phyloP scores from a whole-genome alignment of 768 basidiomycete genomes.

The Piloderma croceum region DNA sequence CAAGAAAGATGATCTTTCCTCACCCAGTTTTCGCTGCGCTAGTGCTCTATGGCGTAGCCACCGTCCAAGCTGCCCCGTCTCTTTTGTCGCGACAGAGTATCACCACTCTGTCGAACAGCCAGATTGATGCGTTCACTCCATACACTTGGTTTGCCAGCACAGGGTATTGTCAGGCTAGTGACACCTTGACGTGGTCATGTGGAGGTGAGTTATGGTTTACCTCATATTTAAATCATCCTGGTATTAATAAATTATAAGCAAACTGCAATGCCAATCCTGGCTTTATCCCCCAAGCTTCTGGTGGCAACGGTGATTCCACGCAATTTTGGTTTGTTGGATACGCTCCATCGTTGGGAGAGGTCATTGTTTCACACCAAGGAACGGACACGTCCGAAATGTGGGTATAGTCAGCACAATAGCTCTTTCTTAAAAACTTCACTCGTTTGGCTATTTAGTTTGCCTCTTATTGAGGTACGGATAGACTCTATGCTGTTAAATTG shows the following conservation, averaged over 20 bases:
- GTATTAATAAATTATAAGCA: conserved; percentile 19
- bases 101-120: conserved; percentile 31
- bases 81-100: conserved; percentile 38
- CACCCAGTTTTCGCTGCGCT: too few relatives aligned
- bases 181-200: conserved; percentile 47
- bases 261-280: conserved; percentile 43
- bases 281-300: conserved; percentile 44
- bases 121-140: conserved; percentile 40
- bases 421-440: too few relatives aligned
- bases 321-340: conserved; percentile 56
- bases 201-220: conserved; percentile 34
- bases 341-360: conserved; percentile 31
- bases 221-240: background rate
- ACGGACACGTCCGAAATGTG: conserved; percentile 28
- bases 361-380: conserved; percentile 36
- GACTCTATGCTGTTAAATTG: conserved; percentile 22
- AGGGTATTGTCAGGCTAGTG: conserved; percentile 41
- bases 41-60: too few relatives aligned
- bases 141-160: conserved; percentile 48
- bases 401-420: too few relatives aligned
- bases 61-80: too few relatives aligned
- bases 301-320: conserved; percentile 36
- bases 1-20: too few relatives aligned
- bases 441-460: too few relatives aligned
- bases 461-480: conserved; percentile 34